Conservation (phyloP, 78 protist genomes). For the Protostelium mycophagum region DNA sequence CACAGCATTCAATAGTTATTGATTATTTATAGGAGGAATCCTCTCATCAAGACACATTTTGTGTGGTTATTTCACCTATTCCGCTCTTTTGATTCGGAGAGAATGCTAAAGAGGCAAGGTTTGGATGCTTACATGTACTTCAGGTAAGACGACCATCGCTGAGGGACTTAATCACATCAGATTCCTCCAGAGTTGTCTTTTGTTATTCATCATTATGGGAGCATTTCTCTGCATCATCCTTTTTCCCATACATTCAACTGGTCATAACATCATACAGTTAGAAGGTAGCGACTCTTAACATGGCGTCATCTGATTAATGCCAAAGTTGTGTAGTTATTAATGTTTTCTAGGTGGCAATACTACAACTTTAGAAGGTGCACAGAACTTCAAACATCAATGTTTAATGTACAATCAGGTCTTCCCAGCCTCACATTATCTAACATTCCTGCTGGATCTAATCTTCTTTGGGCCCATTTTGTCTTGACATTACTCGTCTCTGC, state of each 20-base stretch:
- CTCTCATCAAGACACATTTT: neutral
- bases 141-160: neutral
- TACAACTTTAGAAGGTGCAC: no score
- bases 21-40: neutral
- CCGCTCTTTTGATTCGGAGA: neutral
- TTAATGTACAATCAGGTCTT: no score
- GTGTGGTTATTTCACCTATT: neutral
- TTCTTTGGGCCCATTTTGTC: neutral
- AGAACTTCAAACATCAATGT: no score
- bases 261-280: no score
- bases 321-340: no score
- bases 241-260: neutral
- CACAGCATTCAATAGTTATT: no score
- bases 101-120: neutral
- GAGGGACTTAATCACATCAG: neutral
- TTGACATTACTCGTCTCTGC: neutral
- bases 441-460: neutral
- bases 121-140: neutral
- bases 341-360: no score
- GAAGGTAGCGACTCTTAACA: no score
- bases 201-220: neutral
- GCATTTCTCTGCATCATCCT: neutral
- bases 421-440: neutral
- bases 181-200: neutral
- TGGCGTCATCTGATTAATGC: no score